These are phyloP conservation scores for Populus trichocarpa DNA, from an alignment of 441 rosid species.

Conservation along the genomic window DNA sequence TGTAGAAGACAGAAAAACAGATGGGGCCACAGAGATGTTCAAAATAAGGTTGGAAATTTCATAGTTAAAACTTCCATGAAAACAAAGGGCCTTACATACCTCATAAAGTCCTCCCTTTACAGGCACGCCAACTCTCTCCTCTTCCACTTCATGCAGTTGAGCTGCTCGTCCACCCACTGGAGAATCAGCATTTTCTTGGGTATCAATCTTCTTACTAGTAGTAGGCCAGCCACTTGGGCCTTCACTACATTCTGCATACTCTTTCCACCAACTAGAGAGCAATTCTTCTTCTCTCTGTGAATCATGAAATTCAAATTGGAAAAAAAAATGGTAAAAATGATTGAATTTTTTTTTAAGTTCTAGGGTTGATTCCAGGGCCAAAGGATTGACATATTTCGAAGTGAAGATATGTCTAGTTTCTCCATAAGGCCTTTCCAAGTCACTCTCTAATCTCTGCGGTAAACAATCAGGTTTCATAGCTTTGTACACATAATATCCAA, in stretches of 20 bases:
- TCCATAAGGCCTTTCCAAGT: neutral
- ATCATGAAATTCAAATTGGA: conserved; percentile 2
- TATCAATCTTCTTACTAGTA: conserved; percentile 33
- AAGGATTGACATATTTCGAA: neutral
- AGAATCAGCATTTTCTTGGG: conserved; percentile 26
- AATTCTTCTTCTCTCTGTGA: conserved; percentile 86
- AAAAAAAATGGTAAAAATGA: neutral
- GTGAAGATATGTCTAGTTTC: neutral
- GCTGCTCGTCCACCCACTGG: conserved; percentile 34
- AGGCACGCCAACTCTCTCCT: conserved; percentile 96
- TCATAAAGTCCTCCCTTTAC: conserved; percentile 97
- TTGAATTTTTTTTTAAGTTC: neutral
- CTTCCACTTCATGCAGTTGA: conserved; percentile 54
- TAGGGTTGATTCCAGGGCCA: neutral
- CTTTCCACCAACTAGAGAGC: conserved; percentile 96
- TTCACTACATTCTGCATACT: conserved; percentile 92
- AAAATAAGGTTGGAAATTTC: too few species aligned
- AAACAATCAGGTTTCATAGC: too few species aligned
- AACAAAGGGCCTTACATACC: conserved; percentile 35
- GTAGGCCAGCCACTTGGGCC: conserved; percentile 56
- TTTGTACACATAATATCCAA: neutral
- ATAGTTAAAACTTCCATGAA: neutral
- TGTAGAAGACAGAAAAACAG: neutral
- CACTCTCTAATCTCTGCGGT: neutral
- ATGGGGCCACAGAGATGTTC: neutral